Conservation (phyloP, 2,329 filamentous ascomycete genomes). For the Fusarium lyarnte region DNA sequence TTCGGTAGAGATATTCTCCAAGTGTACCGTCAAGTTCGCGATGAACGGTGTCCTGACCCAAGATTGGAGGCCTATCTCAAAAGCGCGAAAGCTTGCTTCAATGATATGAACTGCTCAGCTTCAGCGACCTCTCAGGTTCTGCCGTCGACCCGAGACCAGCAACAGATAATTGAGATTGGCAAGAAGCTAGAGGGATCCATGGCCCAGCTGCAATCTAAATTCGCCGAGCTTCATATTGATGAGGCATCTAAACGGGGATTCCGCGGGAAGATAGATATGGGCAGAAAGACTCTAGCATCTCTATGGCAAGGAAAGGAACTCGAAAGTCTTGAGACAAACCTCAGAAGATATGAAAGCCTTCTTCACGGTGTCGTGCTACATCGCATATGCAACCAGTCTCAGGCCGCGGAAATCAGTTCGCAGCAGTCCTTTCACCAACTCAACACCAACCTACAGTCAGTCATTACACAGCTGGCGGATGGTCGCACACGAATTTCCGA, state of each 20-base stretch:
- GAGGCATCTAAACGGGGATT: not conserved
- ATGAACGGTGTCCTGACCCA: not conserved
- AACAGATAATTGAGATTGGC: not conserved
- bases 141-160: not conserved
- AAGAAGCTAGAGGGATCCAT: not conserved
- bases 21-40: not conserved
- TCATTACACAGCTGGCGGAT: not conserved
- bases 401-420: not conserved
- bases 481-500: fast-evolving
- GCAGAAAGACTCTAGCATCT: fast-evolving
- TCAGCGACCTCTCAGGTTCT: not conserved
- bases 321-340: not conserved
- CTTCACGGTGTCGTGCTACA: fast-evolving
- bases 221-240: not conserved
- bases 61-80: not conserved
- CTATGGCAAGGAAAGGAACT: not conserved
- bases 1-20: not conserved
- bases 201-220: not conserved
- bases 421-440: fast-evolving
- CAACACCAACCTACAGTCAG: fast-evolving
- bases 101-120: not conserved
- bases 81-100: not conserved
- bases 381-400: not conserved
- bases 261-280: not conserved
- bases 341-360: not conserved